Evolutionary conservation across 371 early-diverging fungal species (phyloP).

Genomic region (Apophysomyces ossiformis): DNA sequence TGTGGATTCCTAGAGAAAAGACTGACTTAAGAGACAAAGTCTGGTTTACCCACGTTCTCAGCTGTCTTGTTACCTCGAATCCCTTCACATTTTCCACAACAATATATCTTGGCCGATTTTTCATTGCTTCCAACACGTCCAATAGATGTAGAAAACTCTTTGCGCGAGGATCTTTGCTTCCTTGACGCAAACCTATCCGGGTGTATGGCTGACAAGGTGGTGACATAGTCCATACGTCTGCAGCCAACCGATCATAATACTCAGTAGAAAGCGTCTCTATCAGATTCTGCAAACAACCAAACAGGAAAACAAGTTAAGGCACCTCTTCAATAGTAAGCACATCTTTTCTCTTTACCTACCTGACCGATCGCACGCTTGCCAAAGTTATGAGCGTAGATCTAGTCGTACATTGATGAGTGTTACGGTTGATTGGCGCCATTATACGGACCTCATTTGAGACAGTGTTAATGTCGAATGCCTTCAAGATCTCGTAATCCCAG

Average conservation of each 20-base stretch:
- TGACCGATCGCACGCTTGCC: slow-evolving; percentile 63
- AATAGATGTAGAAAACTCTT: slow-evolving; percentile 77
- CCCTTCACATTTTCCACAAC: slow-evolving; percentile 87
- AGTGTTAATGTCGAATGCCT: slow-evolving; percentile 83
- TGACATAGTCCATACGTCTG: slow-evolving; percentile 85
- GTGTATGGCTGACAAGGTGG: slow-evolving; percentile 90
- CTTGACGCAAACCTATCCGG: slow-evolving; percentile 74
- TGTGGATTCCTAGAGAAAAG: slow-evolving; percentile 51
- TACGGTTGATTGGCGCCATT: background rate
- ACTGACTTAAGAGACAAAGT: background rate
- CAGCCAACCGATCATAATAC: slow-evolving; percentile 64
- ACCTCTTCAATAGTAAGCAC: background rate
- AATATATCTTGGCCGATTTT: slow-evolving; percentile 69
- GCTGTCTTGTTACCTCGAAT: slow-evolving; percentile 62
- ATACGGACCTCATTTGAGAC: slow-evolving; percentile 72
- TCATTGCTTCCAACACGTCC: slow-evolving; percentile 59
- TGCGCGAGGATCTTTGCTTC: slow-evolving; percentile 76
- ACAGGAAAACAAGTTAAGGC: background rate
- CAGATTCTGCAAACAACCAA: slow-evolving; percentile 43
- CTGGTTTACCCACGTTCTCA: background rate
- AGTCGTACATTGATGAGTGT: background rate
- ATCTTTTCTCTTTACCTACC: slow-evolving; percentile 31
- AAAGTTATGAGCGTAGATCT: slow-evolving; percentile 77
- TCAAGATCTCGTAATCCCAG: slow-evolving; percentile 62
- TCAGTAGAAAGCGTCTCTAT: slow-evolving; percentile 71